Conservation (phyloP, 352 stramenopile species). For the Discostella stelligera region DNA sequence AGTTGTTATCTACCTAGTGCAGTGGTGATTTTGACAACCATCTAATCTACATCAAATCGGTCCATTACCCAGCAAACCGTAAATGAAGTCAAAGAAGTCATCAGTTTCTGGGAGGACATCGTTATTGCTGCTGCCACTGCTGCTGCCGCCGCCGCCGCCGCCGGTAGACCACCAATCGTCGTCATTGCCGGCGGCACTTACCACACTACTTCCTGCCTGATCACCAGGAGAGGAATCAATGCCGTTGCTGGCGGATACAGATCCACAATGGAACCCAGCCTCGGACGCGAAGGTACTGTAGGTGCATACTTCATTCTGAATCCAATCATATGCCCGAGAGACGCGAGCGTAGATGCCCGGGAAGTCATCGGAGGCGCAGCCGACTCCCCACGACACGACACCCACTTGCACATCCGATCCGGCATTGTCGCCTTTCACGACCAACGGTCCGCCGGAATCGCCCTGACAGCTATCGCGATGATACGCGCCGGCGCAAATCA, state of each 20-base stretch:
- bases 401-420: slow-evolving; percentile 30
- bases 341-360: slow-evolving; percentile 30
- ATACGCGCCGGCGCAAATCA: slow-evolving; percentile 52
- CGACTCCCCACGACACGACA: slow-evolving; percentile 35
- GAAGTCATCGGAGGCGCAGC: slow-evolving; percentile 14
- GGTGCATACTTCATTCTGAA: slow-evolving; percentile 24
- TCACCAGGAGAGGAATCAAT: too few relatives aligned
- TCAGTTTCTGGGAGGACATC: not conserved
- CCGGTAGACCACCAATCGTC: slow-evolving; percentile 22
- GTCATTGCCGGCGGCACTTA: not conserved
- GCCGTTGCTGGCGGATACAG: not conserved
- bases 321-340: slow-evolving; percentile 31
- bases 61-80: not conserved
- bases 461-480: slow-evolving; percentile 59
- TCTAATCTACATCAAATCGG: not conserved
- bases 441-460: slow-evolving; percentile 56
- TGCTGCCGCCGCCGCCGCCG: not conserved
- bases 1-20: too few relatives aligned
- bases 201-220: too few relatives aligned
- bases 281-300: not conserved
- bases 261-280: not conserved
- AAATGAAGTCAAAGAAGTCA: not conserved
- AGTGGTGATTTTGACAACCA: not conserved
- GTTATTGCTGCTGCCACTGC: too few relatives aligned
- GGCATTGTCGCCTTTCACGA: slow-evolving; percentile 11